Base-by-base conservation (phyloP, 148 eudicot species). In the Dysphania ambrosioides region DNA sequence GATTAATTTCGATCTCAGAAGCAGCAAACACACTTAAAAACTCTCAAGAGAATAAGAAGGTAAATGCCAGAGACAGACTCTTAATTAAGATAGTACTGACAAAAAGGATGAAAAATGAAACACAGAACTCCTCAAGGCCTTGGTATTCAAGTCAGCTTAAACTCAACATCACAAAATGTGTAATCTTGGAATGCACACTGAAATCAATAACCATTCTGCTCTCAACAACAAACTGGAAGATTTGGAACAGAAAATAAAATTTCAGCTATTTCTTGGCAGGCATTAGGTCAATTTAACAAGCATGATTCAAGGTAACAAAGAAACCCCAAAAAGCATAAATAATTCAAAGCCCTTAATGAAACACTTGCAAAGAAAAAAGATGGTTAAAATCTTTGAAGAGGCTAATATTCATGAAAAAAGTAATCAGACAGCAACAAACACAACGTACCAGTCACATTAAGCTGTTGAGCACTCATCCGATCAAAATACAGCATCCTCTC, bases 401-500 rank as follows among this genome's bases (percentile, higher is more conserved):
- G 51, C 51, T 12, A 12, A 44, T 12, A 44, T 44, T 9, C 13
- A 44, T 44, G 18, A 0, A 44, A 44, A 44, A 34, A 35, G 55
- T 5, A 40, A 85, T 30, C 70, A 49, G 42, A 63, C 68, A 78
- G 31, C 41, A 49, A 76, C 38, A 44, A 72, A 68, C 58, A 71
- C 16, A 51, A 80, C 80, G 61, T 90, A 92, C 99, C 93, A 66
- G 81, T 63, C 77, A 90, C 97, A 74, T 77, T 87, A 67, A 95
- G 90, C 73, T 85, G 96, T 84, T 92, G 98, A 70, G 90, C 83
- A 81, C 83, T 87, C 80, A 86, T 79, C 51, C 92, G 89, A 82
- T 95, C 99, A 81, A 87, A 90, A 72, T 82, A 78, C 38, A 95
- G 87, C 97, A 95, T 95, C 70, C 89, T 78, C 75, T 92, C 97